Evolutionary conservation across 352 stramenopile species (phyloP).

Genomic region (Albugo candida): DNA sequence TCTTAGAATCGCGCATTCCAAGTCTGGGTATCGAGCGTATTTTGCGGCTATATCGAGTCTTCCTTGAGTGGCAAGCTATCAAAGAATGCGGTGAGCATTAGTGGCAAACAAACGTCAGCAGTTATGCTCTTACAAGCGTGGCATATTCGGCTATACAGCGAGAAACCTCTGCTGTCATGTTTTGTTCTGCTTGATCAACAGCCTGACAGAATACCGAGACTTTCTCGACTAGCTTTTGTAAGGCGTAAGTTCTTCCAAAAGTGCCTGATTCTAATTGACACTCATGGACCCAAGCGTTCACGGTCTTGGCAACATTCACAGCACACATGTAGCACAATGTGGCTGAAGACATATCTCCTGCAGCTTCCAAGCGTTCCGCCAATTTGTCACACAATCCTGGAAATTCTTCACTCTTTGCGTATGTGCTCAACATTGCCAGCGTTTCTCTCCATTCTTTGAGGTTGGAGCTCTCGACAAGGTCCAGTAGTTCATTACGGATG

Average conservation of each 20-base stretch:
- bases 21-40: constrained; percentile 71
- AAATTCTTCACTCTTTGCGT: constrained; percentile 95
- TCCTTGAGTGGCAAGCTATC: constrained; percentile 83
- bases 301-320: constrained; percentile 78
- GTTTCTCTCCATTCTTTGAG: constrained; percentile 93
- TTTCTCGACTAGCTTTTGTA: constrained; percentile 95
- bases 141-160: constrained; percentile 86
- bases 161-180: constrained; percentile 74
- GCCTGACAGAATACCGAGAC: constrained; percentile 87
- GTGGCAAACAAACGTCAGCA: neutral
- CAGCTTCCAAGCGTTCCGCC: constrained; percentile 78
- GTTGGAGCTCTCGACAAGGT: constrained; percentile 76
- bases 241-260: constrained; percentile 46
- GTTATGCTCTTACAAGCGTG: constrained; percentile 24
- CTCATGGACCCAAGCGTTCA: constrained; percentile 81
- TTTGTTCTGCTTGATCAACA: constrained; percentile 64
- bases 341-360: constrained; percentile 80
- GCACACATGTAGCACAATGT: constrained; percentile 96
- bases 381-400: constrained; percentile 88
- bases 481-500: constrained; percentile 85
- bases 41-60: constrained; percentile 83
- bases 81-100: neutral
- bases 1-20: constrained; percentile 62
- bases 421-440: constrained; percentile 93
- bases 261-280: constrained; percentile 54